Evolutionary conservation across 352 stramenopile genomes (phyloP).

Genomic region (Phytophthora cryptogea): DNA sequence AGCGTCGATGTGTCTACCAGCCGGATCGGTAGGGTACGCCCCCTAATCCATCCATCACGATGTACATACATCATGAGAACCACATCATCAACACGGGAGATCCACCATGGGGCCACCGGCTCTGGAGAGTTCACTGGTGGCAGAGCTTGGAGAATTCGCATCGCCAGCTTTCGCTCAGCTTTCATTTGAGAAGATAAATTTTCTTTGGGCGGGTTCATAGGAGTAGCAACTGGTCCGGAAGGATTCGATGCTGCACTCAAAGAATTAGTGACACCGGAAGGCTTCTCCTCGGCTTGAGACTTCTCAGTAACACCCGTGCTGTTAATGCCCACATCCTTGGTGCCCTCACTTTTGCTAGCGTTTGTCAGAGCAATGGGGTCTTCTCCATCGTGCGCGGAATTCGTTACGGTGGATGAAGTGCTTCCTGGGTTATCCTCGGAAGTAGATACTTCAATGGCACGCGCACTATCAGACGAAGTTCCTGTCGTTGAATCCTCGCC

Average conservation of each 20-base stretch:
- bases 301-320: background rate
- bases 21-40: slow-evolving; percentile 37
- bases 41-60: slow-evolving; percentile 74
- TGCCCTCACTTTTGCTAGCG: slow-evolving; percentile 1
- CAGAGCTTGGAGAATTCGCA: slow-evolving; percentile 52
- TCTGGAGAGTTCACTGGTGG: slow-evolving; percentile 35
- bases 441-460: slow-evolving; percentile 5
- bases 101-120: slow-evolving; percentile 73
- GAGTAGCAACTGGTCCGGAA: background rate
- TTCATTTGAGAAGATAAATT: slow-evolving; percentile 11
- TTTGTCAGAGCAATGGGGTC: slow-evolving; percentile 1
- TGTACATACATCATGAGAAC: slow-evolving; percentile 72
- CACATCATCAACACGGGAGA: slow-evolving; percentile 76
- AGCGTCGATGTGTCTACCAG: slow-evolving; percentile 51
- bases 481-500: slow-evolving; percentile 3
- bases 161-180: slow-evolving; percentile 39
- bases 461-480: background rate
- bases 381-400: slow-evolving; percentile 3
- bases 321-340: background rate
- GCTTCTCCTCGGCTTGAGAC: slow-evolving; percentile 3
- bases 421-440: slow-evolving; percentile 4
- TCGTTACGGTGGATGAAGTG: slow-evolving; percentile 1
- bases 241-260: background rate
- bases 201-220: background rate
- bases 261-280: background rate